phyloP scores from a whole-genome alignment of 495 filamentous ascomycete genomes.

The Lasiosphaeria miniovina region DNA sequence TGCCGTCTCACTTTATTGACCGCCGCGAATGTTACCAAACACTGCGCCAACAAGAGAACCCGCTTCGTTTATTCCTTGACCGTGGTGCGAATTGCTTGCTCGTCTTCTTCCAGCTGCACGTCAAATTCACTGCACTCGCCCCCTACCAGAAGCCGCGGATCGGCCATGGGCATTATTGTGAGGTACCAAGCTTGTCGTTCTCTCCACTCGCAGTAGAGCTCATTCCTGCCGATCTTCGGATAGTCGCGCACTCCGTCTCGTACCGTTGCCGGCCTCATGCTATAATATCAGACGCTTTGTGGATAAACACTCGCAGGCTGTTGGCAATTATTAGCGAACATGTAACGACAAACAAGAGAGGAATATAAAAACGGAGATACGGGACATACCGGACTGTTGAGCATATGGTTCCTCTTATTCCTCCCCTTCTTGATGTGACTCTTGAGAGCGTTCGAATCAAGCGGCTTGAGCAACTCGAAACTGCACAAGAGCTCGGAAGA shows the following conservation, averaged over 20 bases:
- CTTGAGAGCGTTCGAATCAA: conserved; percentile 96
- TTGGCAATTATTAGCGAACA: conserved; percentile 18
- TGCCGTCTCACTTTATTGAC: neutral
- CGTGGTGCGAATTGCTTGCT: neutral
- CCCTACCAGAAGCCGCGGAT: conserved; percentile 10
- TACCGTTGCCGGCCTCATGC: neutral
- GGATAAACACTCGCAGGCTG: conserved; percentile 47
- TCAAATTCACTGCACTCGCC: neutral
- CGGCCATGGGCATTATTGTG: conserved; percentile 8
- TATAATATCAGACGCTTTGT: conserved; percentile 48
- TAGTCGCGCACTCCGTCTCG: neutral
- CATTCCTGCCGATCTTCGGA: neutral
- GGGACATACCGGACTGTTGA: conserved; percentile 83
- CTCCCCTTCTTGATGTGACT: conserved; percentile 98
- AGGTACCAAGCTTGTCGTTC: neutral
- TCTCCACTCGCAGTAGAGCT: neutral
- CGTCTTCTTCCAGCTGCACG: neutral
- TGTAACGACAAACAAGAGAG: neutral
- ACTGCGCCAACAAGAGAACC: neutral
- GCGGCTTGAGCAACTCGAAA: conserved; percentile 93
- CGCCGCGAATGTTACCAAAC: neutral
- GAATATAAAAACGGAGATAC: neutral
- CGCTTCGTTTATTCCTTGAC: neutral
- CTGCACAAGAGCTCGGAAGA: conserved; percentile 90
- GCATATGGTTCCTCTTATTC: conserved; percentile 82